Conservation (phyloP, 2,329 filamentous ascomycete genomes). For the Ceratocystiopsis brevicomis region DNA sequence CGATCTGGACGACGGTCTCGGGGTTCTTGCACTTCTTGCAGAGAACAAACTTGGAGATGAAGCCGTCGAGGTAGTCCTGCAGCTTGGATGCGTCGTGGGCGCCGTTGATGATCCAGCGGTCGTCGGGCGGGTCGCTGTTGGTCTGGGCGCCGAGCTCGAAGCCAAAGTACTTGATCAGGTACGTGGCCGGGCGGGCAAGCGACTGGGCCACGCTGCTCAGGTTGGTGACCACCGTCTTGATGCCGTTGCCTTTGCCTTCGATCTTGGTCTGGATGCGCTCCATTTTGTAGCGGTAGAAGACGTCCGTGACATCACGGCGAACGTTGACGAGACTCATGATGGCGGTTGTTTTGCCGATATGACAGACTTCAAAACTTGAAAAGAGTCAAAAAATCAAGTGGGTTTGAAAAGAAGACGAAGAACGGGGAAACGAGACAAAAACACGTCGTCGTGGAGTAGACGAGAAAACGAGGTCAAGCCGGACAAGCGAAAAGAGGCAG, state of each 20-base stretch:
- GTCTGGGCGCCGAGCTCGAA: conserved; percentile 98
- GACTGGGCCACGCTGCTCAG: conserved; percentile 83
- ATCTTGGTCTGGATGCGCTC: conserved; percentile 97
- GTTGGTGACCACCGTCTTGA: conserved; percentile 97
- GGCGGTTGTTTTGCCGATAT: conserved; percentile 21
- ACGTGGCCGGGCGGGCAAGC: conserved; percentile 76
- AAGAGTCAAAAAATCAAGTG: too few relatives aligned
- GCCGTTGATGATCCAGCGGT: conserved; percentile 99
- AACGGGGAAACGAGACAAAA: too few relatives aligned
- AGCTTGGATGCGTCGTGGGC: conserved; percentile 89
- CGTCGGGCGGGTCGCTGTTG: conserved; percentile 90
- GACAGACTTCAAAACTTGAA: background rate
- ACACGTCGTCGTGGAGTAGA: background rate
- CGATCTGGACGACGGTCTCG: conserved; percentile 90
- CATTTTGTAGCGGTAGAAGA: conserved; percentile 99
- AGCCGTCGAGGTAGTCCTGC: conserved; percentile 93
- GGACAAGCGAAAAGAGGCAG: background rate
- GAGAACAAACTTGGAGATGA: conserved; percentile 96
- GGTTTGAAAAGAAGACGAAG: background rate
- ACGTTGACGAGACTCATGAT: conserved; percentile 97
- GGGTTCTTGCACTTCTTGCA: conserved; percentile 99
- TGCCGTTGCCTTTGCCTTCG: conserved; percentile 98
- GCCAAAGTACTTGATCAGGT: conserved; percentile 99
- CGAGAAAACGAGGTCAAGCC: background rate
- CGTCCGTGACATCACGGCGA: conserved; percentile 91